Base-by-base conservation (phyloP, 208 protist genomes). In the Naegleria lovaniensis region DNA sequence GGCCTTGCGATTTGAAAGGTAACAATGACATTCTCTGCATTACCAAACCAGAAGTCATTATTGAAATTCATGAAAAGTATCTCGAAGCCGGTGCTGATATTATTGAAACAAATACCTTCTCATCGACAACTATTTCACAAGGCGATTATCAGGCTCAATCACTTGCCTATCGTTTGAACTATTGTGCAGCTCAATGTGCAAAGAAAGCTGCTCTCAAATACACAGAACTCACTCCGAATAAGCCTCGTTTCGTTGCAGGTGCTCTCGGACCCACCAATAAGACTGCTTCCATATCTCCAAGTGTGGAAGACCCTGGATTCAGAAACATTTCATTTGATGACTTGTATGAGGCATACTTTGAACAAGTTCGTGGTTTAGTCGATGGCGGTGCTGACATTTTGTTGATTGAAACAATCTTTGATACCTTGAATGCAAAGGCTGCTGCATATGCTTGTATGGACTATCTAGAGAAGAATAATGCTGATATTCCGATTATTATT, bases 31-130 rank as follows among this genome's bases (percentile, higher is more conserved):
- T 99, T 7, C 95, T 99, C 39, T 94, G 90, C 59, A 92, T 99
- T 55, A 98, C 97, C 25, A 92, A 94, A 93, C 98, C 97, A 5
- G 94, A 98, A 52, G 94, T 98, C 67, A 97, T 99, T 91, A 88
- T 93, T 33, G 93, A 96, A 86, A 96, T 98, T 75, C 96, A 98
- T 93, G 93, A 96, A 91, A 91, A 94, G 55, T 99, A 98, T 93
- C 94, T 98, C 39, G 93, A 96, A 43, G 96, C 97, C 11, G 98
- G 98, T 48, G 94, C 98, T 22, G 96, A 99, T 94, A 96, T 99
- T 55, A 93, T 98, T 90, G 97, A 98, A 94, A 99, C 98, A 25
- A 99, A 99, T 96, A 99, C 98, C 55, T 99, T 99, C 94, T 97
- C 96, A 92, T 93, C 94, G 2, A 98, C 94, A 58, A 90, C 90